Conservation (phyloP, 768 basidiomycete species). For the Naematelia encephala region DNA sequence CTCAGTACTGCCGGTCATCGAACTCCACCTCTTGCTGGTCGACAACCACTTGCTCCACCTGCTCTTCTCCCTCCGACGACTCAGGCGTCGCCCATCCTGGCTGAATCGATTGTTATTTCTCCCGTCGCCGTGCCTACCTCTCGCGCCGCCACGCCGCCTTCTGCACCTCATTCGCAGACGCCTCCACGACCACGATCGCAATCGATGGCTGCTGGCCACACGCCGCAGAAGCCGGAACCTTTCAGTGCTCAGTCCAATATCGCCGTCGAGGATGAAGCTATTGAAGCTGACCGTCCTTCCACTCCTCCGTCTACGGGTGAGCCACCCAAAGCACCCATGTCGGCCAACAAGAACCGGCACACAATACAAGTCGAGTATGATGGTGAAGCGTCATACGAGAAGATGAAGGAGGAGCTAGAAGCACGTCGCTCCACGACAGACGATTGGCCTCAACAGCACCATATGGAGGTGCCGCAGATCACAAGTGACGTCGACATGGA, state of each 20-base stretch:
- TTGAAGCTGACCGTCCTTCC: conserved; percentile 1
- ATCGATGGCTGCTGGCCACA: conserved; percentile 5
- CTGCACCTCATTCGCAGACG: background rate
- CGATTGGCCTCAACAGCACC: background rate
- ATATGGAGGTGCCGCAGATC: background rate
- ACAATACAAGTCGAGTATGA: conserved; percentile 97
- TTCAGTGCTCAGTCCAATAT: conserved; percentile 8
- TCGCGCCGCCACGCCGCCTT: conserved; percentile 2
- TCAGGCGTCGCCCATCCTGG: background rate
- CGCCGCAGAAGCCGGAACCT: conserved; percentile 15
- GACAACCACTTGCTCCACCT: conserved; percentile 10
- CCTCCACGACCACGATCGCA: conserved; percentile 7
- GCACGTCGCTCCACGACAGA: conserved; percentile 3
- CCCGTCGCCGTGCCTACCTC: conserved; percentile 9
- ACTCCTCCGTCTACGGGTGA: conserved; percentile 11
- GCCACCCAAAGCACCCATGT: conserved; percentile 23
- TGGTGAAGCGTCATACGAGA: conserved; percentile 53
- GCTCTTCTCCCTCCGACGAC: conserved; percentile 7
- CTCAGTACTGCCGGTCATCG: conserved; percentile 40
- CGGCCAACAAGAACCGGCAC: conserved; percentile 63
- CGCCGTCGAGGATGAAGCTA: conserved; percentile 32
- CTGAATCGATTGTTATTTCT: conserved; percentile 4
- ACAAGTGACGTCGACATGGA: conserved; percentile 36
- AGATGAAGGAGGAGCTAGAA: conserved; percentile 31
- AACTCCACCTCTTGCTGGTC: conserved; percentile 24